phyloP scores from a whole-genome alignment of 768 basidiomycete genomes.

The Boletus tylopilopsis region DNA sequence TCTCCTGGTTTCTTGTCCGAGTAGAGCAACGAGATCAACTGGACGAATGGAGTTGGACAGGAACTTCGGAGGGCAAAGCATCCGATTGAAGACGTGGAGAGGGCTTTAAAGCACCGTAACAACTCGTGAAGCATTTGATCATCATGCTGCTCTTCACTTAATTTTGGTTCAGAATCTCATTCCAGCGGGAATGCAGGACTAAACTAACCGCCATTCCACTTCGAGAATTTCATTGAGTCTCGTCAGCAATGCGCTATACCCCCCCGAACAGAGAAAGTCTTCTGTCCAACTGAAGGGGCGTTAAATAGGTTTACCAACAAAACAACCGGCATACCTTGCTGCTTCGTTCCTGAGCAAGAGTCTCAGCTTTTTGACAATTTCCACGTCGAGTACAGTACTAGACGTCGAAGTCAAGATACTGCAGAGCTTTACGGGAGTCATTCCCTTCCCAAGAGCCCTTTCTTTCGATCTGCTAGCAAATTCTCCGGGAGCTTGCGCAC shows the following conservation, averaged over 20 bases:
- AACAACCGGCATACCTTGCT: conserved; percentile 54
- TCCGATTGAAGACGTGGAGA: conserved; percentile 86
- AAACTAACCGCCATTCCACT: conserved; percentile 91
- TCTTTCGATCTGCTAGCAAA: conserved; percentile 46
- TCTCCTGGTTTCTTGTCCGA: conserved; percentile 99
- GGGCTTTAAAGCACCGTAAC: conserved; percentile 88
- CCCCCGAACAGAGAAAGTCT: conserved; percentile 77
- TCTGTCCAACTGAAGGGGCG: conserved; percentile 74
- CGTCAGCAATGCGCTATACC: conserved; percentile 80
- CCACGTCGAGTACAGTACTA: conserved; percentile 78
- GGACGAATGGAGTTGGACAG: conserved; percentile 83
- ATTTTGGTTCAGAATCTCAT: conserved; percentile 8
- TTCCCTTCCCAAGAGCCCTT: conserved; percentile 48
- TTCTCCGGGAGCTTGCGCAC: conserved; percentile 42
- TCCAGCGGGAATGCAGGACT: not conserved
- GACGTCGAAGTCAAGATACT: conserved; percentile 64
- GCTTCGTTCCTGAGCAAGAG: conserved; percentile 86
- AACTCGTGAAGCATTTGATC: conserved; percentile 92
- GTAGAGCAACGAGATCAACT: conserved; percentile 81
- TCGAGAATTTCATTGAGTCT: conserved; percentile 88
- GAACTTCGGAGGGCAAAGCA: conserved; percentile 87
- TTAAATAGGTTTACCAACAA: not conserved
- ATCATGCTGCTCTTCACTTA: conserved; percentile 97
- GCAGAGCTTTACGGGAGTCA: conserved; percentile 64
- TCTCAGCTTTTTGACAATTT: conserved; percentile 81